Evolutionary conservation across 1,284 basidiomycete species (phyloP).

Genomic region (Marasmius oreades): DNA sequence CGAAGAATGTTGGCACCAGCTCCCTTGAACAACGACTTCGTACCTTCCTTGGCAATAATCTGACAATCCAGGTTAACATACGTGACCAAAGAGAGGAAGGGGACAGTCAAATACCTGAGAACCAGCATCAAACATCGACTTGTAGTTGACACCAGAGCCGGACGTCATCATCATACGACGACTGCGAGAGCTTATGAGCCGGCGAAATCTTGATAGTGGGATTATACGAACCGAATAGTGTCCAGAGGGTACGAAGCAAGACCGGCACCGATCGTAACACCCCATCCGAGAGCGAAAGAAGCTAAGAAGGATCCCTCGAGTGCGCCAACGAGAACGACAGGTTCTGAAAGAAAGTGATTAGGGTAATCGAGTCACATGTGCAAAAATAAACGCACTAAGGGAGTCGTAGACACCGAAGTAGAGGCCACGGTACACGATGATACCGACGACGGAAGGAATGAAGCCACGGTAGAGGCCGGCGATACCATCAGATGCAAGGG

Average conservation of each 20-base stretch:
- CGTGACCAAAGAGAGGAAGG: neutral
- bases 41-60: slow-evolving; percentile 89
- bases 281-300: slow-evolving; percentile 89
- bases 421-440: slow-evolving; percentile 95
- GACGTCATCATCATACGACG: slow-evolving; percentile 98
- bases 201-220: slow-evolving; percentile 13
- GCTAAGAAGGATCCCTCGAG: slow-evolving; percentile 90
- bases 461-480: slow-evolving; percentile 95
- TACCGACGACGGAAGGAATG: slow-evolving; percentile 91
- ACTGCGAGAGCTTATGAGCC: slow-evolving; percentile 39
- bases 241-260: slow-evolving; percentile 95
- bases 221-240: slow-evolving; percentile 72
- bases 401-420: slow-evolving; percentile 96
- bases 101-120: slow-evolving; percentile 39
- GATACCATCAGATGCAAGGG: slow-evolving; percentile 85
- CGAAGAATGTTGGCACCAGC: slow-evolving; percentile 98
- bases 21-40: slow-evolving; percentile 90
- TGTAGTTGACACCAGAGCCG: slow-evolving; percentile 82
- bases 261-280: slow-evolving; percentile 94
- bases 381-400: slow-evolving; percentile 56
- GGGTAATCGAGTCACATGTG: neutral
- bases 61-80: slow-evolving; percentile 21
- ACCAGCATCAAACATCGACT: slow-evolving; percentile 87
- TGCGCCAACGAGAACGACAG: slow-evolving; percentile 85
- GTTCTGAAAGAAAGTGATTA: slow-evolving; percentile 50